Evolutionary conservation across 2,329 filamentous ascomycete genomes (phyloP), one percentile per base, ranked within the genome.

Genomic region (Trichoderma brevicompactum): DNA sequence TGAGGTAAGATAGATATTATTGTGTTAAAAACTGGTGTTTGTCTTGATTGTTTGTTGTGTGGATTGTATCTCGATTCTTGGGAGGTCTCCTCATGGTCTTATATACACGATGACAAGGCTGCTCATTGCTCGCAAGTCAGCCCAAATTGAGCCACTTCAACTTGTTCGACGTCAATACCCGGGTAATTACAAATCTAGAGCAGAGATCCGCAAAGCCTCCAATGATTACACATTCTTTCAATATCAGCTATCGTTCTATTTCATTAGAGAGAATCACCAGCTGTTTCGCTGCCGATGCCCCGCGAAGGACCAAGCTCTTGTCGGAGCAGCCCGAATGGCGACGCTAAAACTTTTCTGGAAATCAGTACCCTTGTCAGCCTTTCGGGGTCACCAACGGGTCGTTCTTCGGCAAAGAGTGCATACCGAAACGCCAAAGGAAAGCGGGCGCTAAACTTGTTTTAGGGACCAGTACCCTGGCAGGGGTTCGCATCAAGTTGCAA

Each of bases 381-480:
- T 41, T 55, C 23, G 32, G 41, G 32, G n/a, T 10, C 5, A 5
- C 41, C 15, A 36, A 41, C 43, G 53, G 61, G 13, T 40, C 3
- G 13, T 32, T 48, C n/a, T 46, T 38, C 61, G 41, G 61, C 48
- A 62, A 12, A 13, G 23, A 28, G 9, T n/a, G 17, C 23, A 28
- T 28, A 28, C 2, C 23, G 13, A 32, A 36, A 6, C 19, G 46
- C 12, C 46, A 43, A 19, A 28, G 17, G 13, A 43, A 17, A 36
- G 38, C 28, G n/a, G 17, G 43, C 52, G 38, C 62, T 64, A 64
- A 40, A 28, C 52, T 56, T 19, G 17, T 43, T 64, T n/a, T 15
- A 40, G 62, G 19, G 53, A 48, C n/a, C 43, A 58, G 62, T 58
- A 64, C 53, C 62, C 62, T 49, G 48, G 48, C 13, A 8, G 17